Base-by-base conservation (phyloP, 163 green algal genomes). In the Picocystis sp. region DNA sequence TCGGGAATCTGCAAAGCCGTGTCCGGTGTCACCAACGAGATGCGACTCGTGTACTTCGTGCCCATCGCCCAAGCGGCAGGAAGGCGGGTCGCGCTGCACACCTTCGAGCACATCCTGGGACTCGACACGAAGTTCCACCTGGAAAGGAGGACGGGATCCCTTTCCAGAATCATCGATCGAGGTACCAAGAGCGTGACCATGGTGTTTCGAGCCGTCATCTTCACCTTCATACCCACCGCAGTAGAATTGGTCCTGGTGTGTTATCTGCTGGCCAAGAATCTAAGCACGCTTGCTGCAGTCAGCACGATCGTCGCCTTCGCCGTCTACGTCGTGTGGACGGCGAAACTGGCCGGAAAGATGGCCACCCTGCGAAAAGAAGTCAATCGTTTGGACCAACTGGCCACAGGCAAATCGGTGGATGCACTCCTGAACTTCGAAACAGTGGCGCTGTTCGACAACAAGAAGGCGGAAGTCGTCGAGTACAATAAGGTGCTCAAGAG, bases 41-140 rank as follows among this genome's bases (percentile, higher is more conserved):
- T 84, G 25, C 79, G 91, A 54, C 59, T 74, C 19, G 75, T 87
- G 0, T 55, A 80, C 0, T 95, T 95, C 64, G 82, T 78, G 11
- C 86, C 86, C 3, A 70, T 96, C 3, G 64, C 72, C 9, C 84
- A 93, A 73, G 83, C 80, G 12, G 80, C 79, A 3, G 72, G 74
- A 2, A 63, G 84, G 15, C 65, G 74, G 14, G 69, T 94, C 0
- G 74, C 82, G 3, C 83, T 82, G 52, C 72, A 87, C 62, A 83
- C 79, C 2, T 86, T 94, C 44, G 48, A 54, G n/a, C 88, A 96
- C 61, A 77, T 96, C 45, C 73, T 97, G 42, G 64, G 67, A 34
- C 61, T 96, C 41, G 88, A 96, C 69, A 69, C 86, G 44, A 60
- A 47, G 2, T 96, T 91, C 74, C 89, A 97, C 63, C 60, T 96